These are phyloP conservation scores for Colletotrichum karsti DNA, from an alignment of 2,329 filamentous ascomycete genomes.

Conservation along the genomic window DNA sequence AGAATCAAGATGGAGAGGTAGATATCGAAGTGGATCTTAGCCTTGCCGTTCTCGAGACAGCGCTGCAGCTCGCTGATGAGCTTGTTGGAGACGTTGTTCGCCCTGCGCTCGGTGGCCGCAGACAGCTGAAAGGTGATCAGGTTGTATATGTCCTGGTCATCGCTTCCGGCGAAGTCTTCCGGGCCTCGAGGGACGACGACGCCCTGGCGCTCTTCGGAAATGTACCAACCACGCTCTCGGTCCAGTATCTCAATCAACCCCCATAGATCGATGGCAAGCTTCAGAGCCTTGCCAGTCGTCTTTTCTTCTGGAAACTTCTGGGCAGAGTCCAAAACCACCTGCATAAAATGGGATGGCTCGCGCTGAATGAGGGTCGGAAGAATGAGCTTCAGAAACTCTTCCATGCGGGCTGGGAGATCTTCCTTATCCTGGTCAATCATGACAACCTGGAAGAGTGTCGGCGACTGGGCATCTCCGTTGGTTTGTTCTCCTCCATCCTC, in stretches of 20 bases:
- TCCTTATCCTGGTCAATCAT: slow-evolving; percentile 71
- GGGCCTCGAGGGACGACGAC: slow-evolving; percentile 54
- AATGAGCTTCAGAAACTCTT: slow-evolving; percentile 67
- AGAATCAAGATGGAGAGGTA: slow-evolving; percentile 70
- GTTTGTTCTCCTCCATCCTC: slow-evolving; percentile 2
- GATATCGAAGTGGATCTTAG: slow-evolving; percentile 66
- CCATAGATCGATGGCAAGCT: slow-evolving; percentile 70
- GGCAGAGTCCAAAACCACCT: slow-evolving; percentile 64
- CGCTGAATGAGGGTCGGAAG: slow-evolving; percentile 65
- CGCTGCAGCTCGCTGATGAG: slow-evolving; percentile 70
- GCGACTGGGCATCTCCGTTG: slow-evolving; percentile 22
- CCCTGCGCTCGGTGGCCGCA: slow-evolving; percentile 71
- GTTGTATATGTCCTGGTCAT: slow-evolving; percentile 65
- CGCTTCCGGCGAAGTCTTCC: slow-evolving; percentile 55
- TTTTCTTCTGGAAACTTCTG: slow-evolving; percentile 53
- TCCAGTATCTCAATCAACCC: slow-evolving; percentile 72
- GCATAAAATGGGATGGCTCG: slow-evolving; percentile 69
- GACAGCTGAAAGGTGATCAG: slow-evolving; percentile 72
- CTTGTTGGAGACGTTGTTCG: slow-evolving; percentile 64
- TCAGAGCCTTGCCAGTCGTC: slow-evolving; percentile 62
- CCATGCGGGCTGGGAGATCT: slow-evolving; percentile 66
- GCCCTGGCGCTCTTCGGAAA: slow-evolving; percentile 56
- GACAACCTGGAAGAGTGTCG: slow-evolving; percentile 44
- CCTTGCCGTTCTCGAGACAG: slow-evolving; percentile 67
- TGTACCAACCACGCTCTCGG: slow-evolving; percentile 69